phyloP scores from a whole-genome alignment of 768 basidiomycete species.

The Phaeotremella fagi region DNA sequence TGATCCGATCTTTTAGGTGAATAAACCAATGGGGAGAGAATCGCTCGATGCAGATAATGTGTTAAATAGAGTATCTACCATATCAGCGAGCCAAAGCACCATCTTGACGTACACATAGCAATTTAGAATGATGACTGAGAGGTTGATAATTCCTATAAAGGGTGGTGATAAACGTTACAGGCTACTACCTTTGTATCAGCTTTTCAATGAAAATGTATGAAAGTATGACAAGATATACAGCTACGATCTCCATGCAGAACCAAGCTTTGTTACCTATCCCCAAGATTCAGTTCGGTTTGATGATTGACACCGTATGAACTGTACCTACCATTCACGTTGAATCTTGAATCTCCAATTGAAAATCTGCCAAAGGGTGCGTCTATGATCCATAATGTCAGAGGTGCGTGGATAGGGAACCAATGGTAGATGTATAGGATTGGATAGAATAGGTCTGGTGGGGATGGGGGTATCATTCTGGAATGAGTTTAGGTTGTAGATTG shows the following conservation, averaged over 20 bases:
- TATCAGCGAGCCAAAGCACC: not conserved
- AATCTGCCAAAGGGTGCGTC: slow-evolving; percentile 82
- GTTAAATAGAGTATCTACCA: slow-evolving; percentile 55
- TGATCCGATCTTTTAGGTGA: slow-evolving; percentile 67
- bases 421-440: slow-evolving; percentile 33
- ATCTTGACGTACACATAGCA: slow-evolving; percentile 23
- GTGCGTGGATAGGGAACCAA: slow-evolving; percentile 42
- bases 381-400: slow-evolving; percentile 53
- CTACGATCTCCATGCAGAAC: slow-evolving; percentile 43
- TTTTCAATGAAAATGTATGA: no score
- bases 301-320: not conserved
- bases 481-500: not conserved
- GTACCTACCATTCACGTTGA: slow-evolving; percentile 59
- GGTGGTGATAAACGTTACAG: slow-evolving; percentile 33
- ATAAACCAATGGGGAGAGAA: slow-evolving; percentile 73
- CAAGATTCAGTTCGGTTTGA: not conserved
- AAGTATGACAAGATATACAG: slow-evolving; percentile 34
- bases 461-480: not conserved
- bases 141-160: slow-evolving; percentile 11
- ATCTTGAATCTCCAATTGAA: slow-evolving; percentile 52
- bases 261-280: slow-evolving; percentile 41
- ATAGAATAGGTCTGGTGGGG: slow-evolving; percentile 27
- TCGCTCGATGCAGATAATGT: slow-evolving; percentile 79
- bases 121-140: slow-evolving; percentile 10
- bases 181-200: no score